Conservation (phyloP, 1,284 basidiomycete genomes). For the Melampsora larici-populina region DNA sequence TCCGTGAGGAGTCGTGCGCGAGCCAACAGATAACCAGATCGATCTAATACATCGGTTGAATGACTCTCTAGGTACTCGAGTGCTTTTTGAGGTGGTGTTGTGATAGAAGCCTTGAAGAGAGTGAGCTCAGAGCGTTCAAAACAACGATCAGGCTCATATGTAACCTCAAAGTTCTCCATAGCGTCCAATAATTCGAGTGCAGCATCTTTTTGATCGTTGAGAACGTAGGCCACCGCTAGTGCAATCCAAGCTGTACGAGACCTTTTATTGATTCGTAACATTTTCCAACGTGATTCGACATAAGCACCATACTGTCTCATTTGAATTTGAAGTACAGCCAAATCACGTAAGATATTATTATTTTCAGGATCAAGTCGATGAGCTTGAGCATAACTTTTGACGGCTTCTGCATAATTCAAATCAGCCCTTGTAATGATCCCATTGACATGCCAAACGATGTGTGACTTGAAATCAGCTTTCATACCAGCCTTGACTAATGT, state of each 20-base stretch:
- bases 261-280: slow-evolving; percentile 76
- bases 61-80: slow-evolving; percentile 56
- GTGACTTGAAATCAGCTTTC: slow-evolving; percentile 80
- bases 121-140: slow-evolving; percentile 28
- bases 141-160: slow-evolving; percentile 43
- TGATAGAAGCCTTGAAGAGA: slow-evolving; percentile 30
- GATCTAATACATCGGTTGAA: slow-evolving; percentile 23
- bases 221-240: slow-evolving; percentile 80
- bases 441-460: slow-evolving; percentile 98
- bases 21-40: slow-evolving; percentile 17
- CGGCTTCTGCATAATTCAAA: slow-evolving; percentile 79
- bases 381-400: slow-evolving; percentile 75
- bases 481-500: slow-evolving; percentile 84
- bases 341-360: slow-evolving; percentile 85
- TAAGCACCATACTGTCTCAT: slow-evolving; percentile 77
- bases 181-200: slow-evolving; percentile 72
- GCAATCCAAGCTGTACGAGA: slow-evolving; percentile 85
- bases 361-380: slow-evolving; percentile 91
- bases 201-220: slow-evolving; percentile 71
- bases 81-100: slow-evolving; percentile 59
- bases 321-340: slow-evolving; percentile 84
- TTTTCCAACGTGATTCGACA: slow-evolving; percentile 75
- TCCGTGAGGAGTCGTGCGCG: slow-evolving; percentile 13
- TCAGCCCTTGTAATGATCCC: slow-evolving; percentile 88
- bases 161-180: slow-evolving; percentile 58